Evolutionary conservation across 1,139 yeast genomes (phyloP), one percentile per base, ranked within the genome.

Genomic region (Meyerozyma smithsonii): DNA sequence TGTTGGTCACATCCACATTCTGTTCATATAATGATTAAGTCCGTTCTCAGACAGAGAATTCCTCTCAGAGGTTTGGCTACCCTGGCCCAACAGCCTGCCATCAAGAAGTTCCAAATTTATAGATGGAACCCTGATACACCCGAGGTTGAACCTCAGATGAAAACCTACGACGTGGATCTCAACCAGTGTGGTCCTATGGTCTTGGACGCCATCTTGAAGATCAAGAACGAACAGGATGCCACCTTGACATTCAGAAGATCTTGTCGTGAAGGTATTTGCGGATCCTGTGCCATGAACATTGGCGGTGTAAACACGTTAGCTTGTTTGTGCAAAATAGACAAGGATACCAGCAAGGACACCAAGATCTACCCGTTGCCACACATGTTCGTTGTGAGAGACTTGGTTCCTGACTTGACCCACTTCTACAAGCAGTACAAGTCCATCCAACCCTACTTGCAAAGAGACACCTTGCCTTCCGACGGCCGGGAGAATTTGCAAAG

Each of bases 111-210:
- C 67, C 88, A 90, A 62, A 82, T 92, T 55, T 92, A 92, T 76
- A 82, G 98, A 73, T 92, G 98, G 97, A 86, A 86, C 60, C 99
- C 99, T 42, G 99, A 92, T 61, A 79, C 88, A 44, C 99, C 98
- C 40, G 92, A 87, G 55, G 81, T 81, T 55, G 89, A 90, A 73
- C 98, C 99, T 45, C 72, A 74, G 50, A 77, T 92, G 80, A 83
- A 88, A 68, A 75, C 79, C 47, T 92, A 85, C 69, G 75, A 86
- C 51, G 75, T 92, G 42, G 96, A 92, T 63, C 77, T 94, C 63
- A 84, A 88, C 69, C 70, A 83, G 42, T 87, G 96, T 68, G 99
- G 99, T 46, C 98, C 98, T 46, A 92, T 92, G 98, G 87, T 94
- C 41, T 76, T 92, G 59, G 99, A 92, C 66, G 98, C 98, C 32